A percentile compares a stretch with the other conserved stretches of the same genome.
phyloP scores from a whole-genome alignment of 164 flowering plant species.

The Warburgia ugandensis region DNA sequence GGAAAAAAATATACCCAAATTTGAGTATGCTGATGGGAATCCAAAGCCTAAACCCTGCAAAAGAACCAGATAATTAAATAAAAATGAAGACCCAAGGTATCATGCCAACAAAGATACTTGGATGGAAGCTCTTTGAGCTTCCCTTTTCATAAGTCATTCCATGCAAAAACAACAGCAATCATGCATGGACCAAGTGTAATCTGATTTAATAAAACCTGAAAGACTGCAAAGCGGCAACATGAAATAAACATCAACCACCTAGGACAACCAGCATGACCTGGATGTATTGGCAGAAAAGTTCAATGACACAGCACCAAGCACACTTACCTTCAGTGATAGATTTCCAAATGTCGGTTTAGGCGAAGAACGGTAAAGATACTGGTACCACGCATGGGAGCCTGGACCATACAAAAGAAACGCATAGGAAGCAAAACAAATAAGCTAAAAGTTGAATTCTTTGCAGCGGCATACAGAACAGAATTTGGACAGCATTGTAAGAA shows the following conservation, averaged over 20 bases:
- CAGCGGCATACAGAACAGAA: background rate
- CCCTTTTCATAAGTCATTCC: constrained; percentile 87
- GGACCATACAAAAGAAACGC: constrained; percentile 95
- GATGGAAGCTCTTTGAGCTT: constrained; percentile 72
- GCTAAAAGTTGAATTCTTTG: constrained; percentile 11
- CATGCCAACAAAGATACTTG: constrained; percentile 37
- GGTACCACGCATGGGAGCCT: constrained; percentile 96
- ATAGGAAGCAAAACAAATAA: constrained; percentile 37
- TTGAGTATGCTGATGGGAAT: constrained; percentile 71
- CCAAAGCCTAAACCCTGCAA: constrained; percentile 33
- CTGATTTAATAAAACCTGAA: constrained; percentile 81
- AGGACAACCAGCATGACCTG: no score
- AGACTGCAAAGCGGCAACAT: no score
- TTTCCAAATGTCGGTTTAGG: constrained; percentile 56
- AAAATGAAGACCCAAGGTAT: background rate
- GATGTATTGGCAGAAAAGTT: background rate
- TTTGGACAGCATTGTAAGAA: no score
- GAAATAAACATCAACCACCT: no score
- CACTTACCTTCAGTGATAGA: constrained; percentile 59
- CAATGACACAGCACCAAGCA: background rate
- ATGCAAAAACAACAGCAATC: constrained; percentile 90
- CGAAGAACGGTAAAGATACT: constrained; percentile 55
- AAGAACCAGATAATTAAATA: constrained; percentile 5
- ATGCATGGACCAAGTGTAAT: constrained; percentile 81
- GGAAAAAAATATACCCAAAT: constrained; percentile 50